These are phyloP conservation scores for Leishmania tropica DNA, from an alignment of 208 protist species.

Conservation along the genomic window DNA sequence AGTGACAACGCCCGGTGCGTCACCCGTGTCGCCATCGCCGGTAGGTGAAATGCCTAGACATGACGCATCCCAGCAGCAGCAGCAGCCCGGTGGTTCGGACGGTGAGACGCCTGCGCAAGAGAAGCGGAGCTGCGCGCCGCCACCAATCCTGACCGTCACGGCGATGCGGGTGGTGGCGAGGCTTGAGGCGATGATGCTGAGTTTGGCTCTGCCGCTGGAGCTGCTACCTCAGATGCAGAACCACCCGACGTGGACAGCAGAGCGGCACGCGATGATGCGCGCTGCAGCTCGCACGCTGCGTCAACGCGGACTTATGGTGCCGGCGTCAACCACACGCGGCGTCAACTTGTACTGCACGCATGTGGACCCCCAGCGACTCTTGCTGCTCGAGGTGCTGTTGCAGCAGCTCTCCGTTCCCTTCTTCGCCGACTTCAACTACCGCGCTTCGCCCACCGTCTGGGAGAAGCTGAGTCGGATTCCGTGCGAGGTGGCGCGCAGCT, in stretches of 20 bases:
- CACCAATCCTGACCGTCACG: slow-evolving; percentile 25
- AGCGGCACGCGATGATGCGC: slow-evolving; percentile 17
- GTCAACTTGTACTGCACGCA: slow-evolving; percentile 25
- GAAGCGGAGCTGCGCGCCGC: slow-evolving; percentile 1
- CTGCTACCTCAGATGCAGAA: slow-evolving; percentile 16
- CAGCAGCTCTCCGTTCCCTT: slow-evolving; percentile 59
- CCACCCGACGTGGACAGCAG: slow-evolving; percentile 16
- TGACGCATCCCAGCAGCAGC: not conserved
- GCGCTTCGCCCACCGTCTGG: slow-evolving; percentile 39
- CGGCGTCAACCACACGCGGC: not conserved
- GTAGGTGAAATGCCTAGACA: not conserved
- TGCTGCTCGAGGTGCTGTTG: slow-evolving; percentile 52
- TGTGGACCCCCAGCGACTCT: slow-evolving; percentile 32
- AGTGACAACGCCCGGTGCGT: not conserved
- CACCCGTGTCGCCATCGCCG: not conserved
- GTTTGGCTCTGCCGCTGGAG: slow-evolving; percentile 21
- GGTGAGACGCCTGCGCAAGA: not conserved
- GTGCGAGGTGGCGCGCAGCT: not conserved
- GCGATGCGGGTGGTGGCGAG: slow-evolving; percentile 20
- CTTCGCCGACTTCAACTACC: slow-evolving; percentile 61
- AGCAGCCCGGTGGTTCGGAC: not conserved
- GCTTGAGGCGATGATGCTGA: slow-evolving; percentile 23
- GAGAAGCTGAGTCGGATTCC: slow-evolving; percentile 37
- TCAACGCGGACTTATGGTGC: slow-evolving; percentile 25
- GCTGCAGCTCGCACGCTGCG: slow-evolving; percentile 23